A percentile compares a stretch with the other conserved stretches of the same genome.
phyloP scores from a whole-genome alignment of 2,329 filamentous ascomycete species.

The Stagonosporopsis vannaccii region DNA sequence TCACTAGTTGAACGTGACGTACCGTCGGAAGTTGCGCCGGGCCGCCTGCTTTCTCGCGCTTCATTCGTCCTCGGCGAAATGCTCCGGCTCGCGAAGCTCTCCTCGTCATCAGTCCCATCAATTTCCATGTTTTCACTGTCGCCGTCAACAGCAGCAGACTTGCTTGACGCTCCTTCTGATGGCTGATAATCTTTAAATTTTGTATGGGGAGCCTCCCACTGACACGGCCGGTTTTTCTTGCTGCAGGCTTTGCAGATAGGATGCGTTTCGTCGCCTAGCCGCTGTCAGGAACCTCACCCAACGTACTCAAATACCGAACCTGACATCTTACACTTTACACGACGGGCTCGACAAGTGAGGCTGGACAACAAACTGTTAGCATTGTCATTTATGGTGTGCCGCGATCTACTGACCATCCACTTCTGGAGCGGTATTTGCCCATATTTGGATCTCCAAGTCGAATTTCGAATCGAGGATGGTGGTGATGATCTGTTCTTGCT shows the following conservation, averaged over 20 bases:
- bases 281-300: background rate
- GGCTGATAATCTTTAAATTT: constrained; percentile 40
- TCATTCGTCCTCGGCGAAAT: constrained; percentile 25
- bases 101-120: constrained; percentile 22
- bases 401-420: constrained; percentile 39
- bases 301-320: background rate
- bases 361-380: constrained; percentile 21
- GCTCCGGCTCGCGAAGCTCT: constrained; percentile 21
- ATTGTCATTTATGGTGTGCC: background rate
- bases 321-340: constrained; percentile 39
- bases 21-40: constrained; percentile 20
- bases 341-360: constrained; percentile 40
- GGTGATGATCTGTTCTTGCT: background rate
- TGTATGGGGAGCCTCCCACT: constrained; percentile 39
- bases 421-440: constrained; percentile 44
- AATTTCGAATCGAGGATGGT: constrained; percentile 19
- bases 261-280: constrained; percentile 38
- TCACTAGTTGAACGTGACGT: constrained; percentile 21
- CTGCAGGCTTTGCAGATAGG: constrained; percentile 42
- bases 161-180: constrained; percentile 24
- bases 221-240: constrained; percentile 42
- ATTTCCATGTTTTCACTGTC: constrained; percentile 24
- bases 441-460: constrained; percentile 15
- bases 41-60: background rate
- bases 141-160: constrained; percentile 15